Base-by-base conservation (phyloP, 805 yeast genomes). In the Suhomyces tanzawaensis region DNA sequence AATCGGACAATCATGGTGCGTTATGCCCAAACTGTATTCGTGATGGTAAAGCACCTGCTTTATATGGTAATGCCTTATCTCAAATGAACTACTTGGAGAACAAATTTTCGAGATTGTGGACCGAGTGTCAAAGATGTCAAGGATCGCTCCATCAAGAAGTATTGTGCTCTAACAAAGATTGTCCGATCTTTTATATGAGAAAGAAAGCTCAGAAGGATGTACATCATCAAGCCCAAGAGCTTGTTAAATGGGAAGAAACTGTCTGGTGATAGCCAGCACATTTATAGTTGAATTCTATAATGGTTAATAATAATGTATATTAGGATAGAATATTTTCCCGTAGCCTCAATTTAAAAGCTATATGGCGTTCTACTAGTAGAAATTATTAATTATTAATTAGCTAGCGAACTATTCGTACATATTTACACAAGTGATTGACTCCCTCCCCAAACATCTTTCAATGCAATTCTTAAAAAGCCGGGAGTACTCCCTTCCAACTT, bases 161-260 rank as follows among this genome's bases (percentile, higher is more conserved):
- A 3, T 69, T 91, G 17, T 93, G 99, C 60, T 82, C 96, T 0
- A 88, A 91, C 49, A 89, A 90, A 49, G 98, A 93, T 61, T 93
- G 99, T 66, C 96, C 97, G 1, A 93, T 93, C 25, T 93, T 93
- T 55, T 93, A 93, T 60, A 93, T 93, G 99, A 74, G 99, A 55
- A 90, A 79, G 61, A 83, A 84, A 55, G 85, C 82, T 7, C 91
- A 84, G 52, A 85, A 83, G 58, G 95, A 85, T 51, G 74, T 81
- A 6, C 58, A 64, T 23, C 69, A 69, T 26, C 82, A 80, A 40
- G 66, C 78, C 7, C 58, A 58, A 19, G 91, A 85, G 52, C 57
- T 85, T 43, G 64, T 62, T 18, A 78, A 80, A 55, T 85, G 88
- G 81, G 85, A 83, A 44, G 66, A 70, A 16, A 76, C 80, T 3